These are phyloP conservation scores for Penicillium coffeae DNA, from an alignment of 495 filamentous ascomycete genomes.

Conservation along the genomic window DNA sequence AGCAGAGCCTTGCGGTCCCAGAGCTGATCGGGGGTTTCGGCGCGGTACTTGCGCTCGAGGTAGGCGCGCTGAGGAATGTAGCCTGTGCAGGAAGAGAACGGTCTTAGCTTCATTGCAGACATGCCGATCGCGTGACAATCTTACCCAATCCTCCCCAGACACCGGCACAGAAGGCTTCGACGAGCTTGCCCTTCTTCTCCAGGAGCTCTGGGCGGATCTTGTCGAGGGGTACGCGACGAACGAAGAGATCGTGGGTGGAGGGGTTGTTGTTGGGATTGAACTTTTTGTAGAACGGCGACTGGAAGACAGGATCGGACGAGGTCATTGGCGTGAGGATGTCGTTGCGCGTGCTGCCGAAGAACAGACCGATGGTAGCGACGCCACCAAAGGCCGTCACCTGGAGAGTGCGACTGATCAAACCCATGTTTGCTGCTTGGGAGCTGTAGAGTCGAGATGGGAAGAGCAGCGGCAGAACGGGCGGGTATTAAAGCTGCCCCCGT, in stretches of 20 bases:
- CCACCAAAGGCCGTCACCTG: conserved; percentile 40
- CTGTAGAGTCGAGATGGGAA: background rate
- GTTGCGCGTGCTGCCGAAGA: conserved; percentile 43
- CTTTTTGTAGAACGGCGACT: conserved; percentile 48
- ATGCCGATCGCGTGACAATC: conserved; percentile 12
- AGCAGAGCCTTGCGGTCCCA: conserved; percentile 57
- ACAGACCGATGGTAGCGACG: conserved; percentile 39
- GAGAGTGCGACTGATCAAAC: conserved; percentile 40
- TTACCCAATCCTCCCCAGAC: conserved; percentile 64
- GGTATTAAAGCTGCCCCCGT: conserved; percentile 4
- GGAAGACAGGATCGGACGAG: conserved; percentile 58
- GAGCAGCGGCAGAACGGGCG: background rate
- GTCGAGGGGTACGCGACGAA: conserved; percentile 57
- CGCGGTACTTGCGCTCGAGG: conserved; percentile 58
- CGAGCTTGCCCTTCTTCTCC: conserved; percentile 55
- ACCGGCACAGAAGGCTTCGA: conserved; percentile 60
- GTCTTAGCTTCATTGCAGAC: no score
- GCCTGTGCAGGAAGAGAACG: conserved; percentile 33
- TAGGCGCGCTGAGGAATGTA: conserved; percentile 60
- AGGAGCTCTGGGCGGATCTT: conserved; percentile 63
- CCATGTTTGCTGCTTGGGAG: conserved; percentile 33
- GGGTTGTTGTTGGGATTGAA: conserved; percentile 63
- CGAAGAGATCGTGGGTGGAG: conserved; percentile 56
- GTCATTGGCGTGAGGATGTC: conserved; percentile 47
- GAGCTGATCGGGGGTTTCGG: conserved; percentile 59